Evolutionary conservation across 768 basidiomycete genomes (phyloP).

Genomic region (Atractiella rhizophila): DNA sequence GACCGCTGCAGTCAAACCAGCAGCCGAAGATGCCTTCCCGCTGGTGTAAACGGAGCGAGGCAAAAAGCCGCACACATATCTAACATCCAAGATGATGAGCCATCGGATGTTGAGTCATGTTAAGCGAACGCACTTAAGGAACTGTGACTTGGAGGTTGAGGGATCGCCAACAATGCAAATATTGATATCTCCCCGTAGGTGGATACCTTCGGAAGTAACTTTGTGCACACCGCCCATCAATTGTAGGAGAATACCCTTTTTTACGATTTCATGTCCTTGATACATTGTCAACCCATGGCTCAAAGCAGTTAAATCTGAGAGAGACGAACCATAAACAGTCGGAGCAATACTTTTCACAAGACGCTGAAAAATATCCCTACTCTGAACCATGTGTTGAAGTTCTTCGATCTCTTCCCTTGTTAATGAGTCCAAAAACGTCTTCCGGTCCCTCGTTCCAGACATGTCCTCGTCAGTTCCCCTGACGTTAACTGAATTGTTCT

Average conservation of each 20-base stretch:
- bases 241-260: constrained; percentile 84
- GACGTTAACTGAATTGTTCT: constrained; percentile 57
- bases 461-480: constrained; percentile 71
- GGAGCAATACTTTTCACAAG: constrained; percentile 87
- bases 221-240: constrained; percentile 99
- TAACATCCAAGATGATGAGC: constrained; percentile 19
- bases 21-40: constrained; percentile 96
- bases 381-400: constrained; percentile 75
- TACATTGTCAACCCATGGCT: not conserved
- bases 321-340: constrained; percentile 50
- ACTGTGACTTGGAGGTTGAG: constrained; percentile 91
- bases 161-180: constrained; percentile 97
- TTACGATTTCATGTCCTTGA: constrained; percentile 75
- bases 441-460: constrained; percentile 27
- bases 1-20: constrained; percentile 93
- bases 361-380: constrained; percentile 79
- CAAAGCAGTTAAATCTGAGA: not conserved
- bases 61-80: constrained; percentile 92
- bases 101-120: constrained; percentile 1
- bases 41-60: constrained; percentile 96
- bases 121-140: constrained; percentile 53
- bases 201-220: constrained; percentile 81
- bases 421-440: constrained; percentile 63
- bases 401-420: constrained; percentile 90
- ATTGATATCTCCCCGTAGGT: constrained; percentile 93